A percentile compares a stretch with the other conserved stretches of the same genome.
Conservation (phyloP, 2,329 filamentous ascomycete genomes). For the Zymoseptoria pseudotritici region DNA sequence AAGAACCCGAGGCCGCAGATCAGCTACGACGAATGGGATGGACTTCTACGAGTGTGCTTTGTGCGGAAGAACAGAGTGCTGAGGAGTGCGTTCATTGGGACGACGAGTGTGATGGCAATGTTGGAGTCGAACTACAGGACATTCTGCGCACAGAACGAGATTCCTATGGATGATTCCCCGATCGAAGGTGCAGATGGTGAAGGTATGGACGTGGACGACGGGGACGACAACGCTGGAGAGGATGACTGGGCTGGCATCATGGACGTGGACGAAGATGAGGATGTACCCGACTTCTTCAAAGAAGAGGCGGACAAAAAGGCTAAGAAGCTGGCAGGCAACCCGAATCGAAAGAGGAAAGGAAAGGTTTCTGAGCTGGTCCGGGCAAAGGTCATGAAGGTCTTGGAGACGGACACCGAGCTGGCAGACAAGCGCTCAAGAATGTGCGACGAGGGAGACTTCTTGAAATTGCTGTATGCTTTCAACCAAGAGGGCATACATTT, state of each 20-base stretch:
- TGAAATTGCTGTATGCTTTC: constrained; percentile 73
- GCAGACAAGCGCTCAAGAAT: constrained; percentile 74
- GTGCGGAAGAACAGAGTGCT: constrained; percentile 87
- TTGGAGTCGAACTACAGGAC: constrained; percentile 83
- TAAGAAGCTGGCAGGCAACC: constrained; percentile 49
- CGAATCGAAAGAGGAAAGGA: constrained; percentile 63
- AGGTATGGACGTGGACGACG: constrained; percentile 39
- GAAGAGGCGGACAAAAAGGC: constrained; percentile 47
- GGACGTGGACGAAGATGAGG: constrained; percentile 57
- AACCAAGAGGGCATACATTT: constrained; percentile 94
- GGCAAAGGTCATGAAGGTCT: constrained; percentile 76
- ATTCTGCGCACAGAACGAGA: constrained; percentile 81
- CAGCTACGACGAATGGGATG: constrained; percentile 92
- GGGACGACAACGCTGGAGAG: constrained; percentile 38
- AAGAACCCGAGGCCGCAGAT: constrained; percentile 81
- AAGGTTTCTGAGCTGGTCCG: constrained; percentile 75
- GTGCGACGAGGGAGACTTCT: constrained; percentile 88
- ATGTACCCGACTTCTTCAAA: constrained; percentile 78
- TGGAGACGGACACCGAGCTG: constrained; percentile 72
- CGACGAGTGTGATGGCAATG: constrained; percentile 71
- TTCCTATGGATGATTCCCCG: constrained; percentile 64
- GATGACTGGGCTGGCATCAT: constrained; percentile 44
- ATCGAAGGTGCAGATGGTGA: constrained; percentile 35
- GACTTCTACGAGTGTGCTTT: constrained; percentile 74
- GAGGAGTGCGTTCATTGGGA: constrained; percentile 71